phyloP scores from a whole-genome alignment of 2,329 filamentous ascomycete species.

The Blastomyces parvus region DNA sequence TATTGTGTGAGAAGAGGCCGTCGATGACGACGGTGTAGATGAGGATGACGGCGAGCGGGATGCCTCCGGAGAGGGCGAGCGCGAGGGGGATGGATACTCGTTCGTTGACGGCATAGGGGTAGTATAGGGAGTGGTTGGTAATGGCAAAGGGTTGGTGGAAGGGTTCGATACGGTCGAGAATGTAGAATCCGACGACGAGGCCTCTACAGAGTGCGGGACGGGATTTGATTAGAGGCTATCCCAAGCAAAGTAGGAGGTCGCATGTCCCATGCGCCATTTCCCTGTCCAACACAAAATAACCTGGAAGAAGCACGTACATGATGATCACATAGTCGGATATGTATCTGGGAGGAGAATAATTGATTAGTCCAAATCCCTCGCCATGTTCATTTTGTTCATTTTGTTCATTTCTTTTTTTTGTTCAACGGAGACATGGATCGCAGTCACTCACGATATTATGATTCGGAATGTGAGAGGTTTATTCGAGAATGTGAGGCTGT shows the following conservation, averaged over 20 bases:
- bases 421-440: background rate
- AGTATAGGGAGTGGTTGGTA: conserved; percentile 48
- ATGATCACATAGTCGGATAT: conserved; percentile 52
- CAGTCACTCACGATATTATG: conserved; percentile 42
- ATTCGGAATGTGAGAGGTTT: conserved; percentile 42
- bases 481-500: background rate
- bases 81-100: conserved; percentile 44
- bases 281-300: background rate
- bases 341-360: conserved; percentile 41
- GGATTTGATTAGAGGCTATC: conserved; percentile 4
- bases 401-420: background rate
- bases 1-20: conserved; percentile 47
- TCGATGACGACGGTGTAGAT: conserved; percentile 50
- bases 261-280: conserved; percentile 5
- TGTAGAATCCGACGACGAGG: conserved; percentile 43
- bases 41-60: conserved; percentile 43
- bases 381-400: background rate
- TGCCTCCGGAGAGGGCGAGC: conserved; percentile 41
- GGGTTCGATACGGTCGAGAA: conserved; percentile 45
- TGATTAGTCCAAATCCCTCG: background rate
- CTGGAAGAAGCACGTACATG: conserved; percentile 33
- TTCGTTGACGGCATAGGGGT: conserved; percentile 48
- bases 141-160: conserved; percentile 51
- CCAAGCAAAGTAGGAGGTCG: conserved; percentile 10
- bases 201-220: conserved; percentile 29